These are phyloP conservation scores for Xylaria sp. DNA, from an alignment of 2,329 filamentous ascomycete genomes.

Conservation along the genomic window DNA sequence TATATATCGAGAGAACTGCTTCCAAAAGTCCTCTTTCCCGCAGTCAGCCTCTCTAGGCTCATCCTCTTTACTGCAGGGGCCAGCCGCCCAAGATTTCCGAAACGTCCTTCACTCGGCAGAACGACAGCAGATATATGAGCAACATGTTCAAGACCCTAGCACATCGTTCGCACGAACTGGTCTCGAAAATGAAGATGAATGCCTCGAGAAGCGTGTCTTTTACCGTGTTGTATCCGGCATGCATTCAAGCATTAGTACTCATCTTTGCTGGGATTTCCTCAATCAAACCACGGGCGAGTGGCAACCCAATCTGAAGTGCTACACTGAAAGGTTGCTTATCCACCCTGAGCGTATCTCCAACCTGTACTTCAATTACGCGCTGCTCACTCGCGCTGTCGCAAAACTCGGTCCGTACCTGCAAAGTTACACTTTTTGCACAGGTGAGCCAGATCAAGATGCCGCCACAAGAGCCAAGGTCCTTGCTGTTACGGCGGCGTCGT, in stretches of 20 bases:
- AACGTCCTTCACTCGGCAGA: slow-evolving; percentile 65
- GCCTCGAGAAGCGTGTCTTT: slow-evolving; percentile 98
- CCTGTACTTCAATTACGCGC: slow-evolving; percentile 97
- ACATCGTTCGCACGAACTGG: slow-evolving; percentile 66
- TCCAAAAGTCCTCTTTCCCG: slow-evolving; percentile 71
- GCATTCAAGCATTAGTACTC: slow-evolving; percentile 96
- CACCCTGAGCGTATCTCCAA: slow-evolving; percentile 94
- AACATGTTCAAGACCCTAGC: slow-evolving; percentile 61
- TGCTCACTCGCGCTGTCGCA: slow-evolving; percentile 88
- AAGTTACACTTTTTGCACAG: slow-evolving; percentile 89
- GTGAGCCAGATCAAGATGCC: slow-evolving; percentile 78
- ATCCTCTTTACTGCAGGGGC: slow-evolving; percentile 50
- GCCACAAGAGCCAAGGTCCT: slow-evolving; percentile 82
- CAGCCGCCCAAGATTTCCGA: slow-evolving; percentile 65
- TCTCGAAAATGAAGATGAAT: slow-evolving; percentile 85
- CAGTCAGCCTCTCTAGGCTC: slow-evolving; percentile 61
- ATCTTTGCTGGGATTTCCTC: slow-evolving; percentile 94
- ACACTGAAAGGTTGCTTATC: slow-evolving; percentile 80
- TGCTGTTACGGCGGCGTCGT: slow-evolving; percentile 73
- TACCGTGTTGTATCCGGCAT: slow-evolving; percentile 94
- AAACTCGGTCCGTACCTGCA: slow-evolving; percentile 85
- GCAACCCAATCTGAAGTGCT: slow-evolving; percentile 90
- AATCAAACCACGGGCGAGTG: slow-evolving; percentile 95
- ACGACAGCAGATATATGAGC: slow-evolving; percentile 65
- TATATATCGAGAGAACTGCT: slow-evolving; percentile 97